Base-by-base conservation (phyloP, 2,329 filamentous ascomycete genomes). In the Monosporascus cannonballus region DNA sequence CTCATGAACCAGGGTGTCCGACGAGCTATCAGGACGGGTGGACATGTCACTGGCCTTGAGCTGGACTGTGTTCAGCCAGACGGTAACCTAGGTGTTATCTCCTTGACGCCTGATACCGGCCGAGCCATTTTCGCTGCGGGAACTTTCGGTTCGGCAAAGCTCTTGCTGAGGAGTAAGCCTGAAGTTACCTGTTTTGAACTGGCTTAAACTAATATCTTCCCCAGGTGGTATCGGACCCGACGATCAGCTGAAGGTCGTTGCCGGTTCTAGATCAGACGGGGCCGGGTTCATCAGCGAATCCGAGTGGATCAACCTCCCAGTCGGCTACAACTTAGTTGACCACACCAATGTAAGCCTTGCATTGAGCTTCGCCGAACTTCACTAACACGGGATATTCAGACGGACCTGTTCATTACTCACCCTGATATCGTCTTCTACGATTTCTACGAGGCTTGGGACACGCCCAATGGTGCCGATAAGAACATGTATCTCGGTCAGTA, bases 101-200 rank as follows among this genome's bases (percentile, higher is more conserved):
- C 80, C 11, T 70, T 89, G 51, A 83, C 83, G 22, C 64, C 75
- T 5, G 68, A 72, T 24, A 81, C 77, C 24, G 86, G 87, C 14
- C 79, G 84, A 52, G 85, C 90, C 42, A 80, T 90, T 56, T 73
- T 89, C 27, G 80, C 86, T 7, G 81, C 85, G 1, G 87, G 87
- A 48, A 75, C 85, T 2, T 87, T 90, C 54, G 85, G 84, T 22
- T 85, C 84, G 3, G 76, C 85, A 20, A 87, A 87, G 68, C 74
- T 90, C 48, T 76, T 90, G 5, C 75, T 89, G 68, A 78, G 85
- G 59, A 86, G 81, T 67, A 59, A 56, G 64, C 56, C 6, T 25
- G 7, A 7, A 20, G 47, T 18, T 4, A n/a, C 11, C 3, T 7
- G 17, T 14, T 34, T 18, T 17, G 8, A 25, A 39, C 6, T 46